These are phyloP conservation scores for Schizophyllum commune DNA, from an alignment of 1,284 basidiomycete genomes.

Conservation along the genomic window DNA sequence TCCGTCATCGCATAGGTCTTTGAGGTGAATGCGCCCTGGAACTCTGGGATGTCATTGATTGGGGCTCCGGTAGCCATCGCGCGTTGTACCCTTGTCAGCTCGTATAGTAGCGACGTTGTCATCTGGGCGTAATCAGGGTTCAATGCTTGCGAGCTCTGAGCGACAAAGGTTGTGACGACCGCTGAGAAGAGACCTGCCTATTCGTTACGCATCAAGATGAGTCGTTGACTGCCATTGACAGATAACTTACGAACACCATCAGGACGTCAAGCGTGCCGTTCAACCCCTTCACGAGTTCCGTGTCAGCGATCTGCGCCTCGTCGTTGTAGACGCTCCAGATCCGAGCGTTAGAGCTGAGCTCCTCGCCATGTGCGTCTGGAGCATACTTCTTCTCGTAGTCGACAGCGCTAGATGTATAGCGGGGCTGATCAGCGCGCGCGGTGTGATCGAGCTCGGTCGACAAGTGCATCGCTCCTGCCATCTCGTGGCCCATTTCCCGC, in stretches of 20 bases:
- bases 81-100: constrained; percentile 5
- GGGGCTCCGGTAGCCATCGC: constrained; percentile 3
- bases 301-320: background rate
- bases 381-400: constrained; percentile 1
- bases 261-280: background rate
- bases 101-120: constrained; percentile 3
- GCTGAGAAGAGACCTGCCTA: constrained; percentile 12
- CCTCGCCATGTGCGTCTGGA: constrained; percentile 1
- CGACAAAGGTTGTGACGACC: constrained; percentile 12
- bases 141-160: constrained; percentile 8
- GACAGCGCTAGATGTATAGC: background rate
- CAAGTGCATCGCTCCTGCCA: too few species aligned
- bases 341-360: background rate
- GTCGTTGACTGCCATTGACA: background rate
- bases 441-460: too few species aligned
- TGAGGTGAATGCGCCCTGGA: background rate
- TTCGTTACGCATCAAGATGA: background rate
- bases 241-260: background rate
- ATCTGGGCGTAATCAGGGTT: constrained; percentile 4
- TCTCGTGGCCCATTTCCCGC: too few species aligned
- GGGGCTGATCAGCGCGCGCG: background rate
- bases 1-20: background rate
- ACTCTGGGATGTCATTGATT: constrained; percentile 1
- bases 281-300: background rate
- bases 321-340: constrained; percentile 1